These are phyloP conservation scores for Hypoxylon sp. DNA, from an alignment of 2,329 filamentous ascomycete species.

Conservation along the genomic window DNA sequence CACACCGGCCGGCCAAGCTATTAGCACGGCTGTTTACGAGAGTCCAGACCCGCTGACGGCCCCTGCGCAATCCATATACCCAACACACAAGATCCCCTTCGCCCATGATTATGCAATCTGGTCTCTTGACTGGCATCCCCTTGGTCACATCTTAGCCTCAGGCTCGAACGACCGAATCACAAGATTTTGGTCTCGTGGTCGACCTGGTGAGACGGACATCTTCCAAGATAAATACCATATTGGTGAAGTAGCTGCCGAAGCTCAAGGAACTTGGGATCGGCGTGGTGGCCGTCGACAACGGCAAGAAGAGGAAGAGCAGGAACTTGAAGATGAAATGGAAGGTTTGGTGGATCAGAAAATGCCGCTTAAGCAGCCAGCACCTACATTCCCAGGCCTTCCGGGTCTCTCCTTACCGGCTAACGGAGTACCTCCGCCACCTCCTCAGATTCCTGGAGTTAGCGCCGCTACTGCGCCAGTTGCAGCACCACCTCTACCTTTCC, in stretches of 20 bases:
- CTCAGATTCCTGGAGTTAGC: conserved; percentile 54
- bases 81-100: conserved; percentile 87
- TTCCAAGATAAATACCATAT: conserved; percentile 96
- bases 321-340: conserved; percentile 93
- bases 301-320: conserved; percentile 93
- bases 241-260: conserved; percentile 92
- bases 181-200: conserved; percentile 92
- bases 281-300: conserved; percentile 82
- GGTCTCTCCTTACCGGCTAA: conserved; percentile 63
- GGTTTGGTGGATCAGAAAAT: conserved; percentile 93
- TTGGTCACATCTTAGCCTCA: conserved; percentile 94
- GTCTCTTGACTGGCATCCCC: conserved; percentile 97
- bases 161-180: conserved; percentile 98
- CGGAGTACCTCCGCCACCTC: conserved; percentile 56
- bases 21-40: conserved; percentile 87
- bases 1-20: conserved; percentile 78
- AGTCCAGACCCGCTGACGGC: conserved; percentile 83
- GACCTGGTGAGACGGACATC: conserved; percentile 88
- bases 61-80: conserved; percentile 90
- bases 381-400: conserved; percentile 71
- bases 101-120: conserved; percentile 97
- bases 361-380: conserved; percentile 70
- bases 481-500: conserved; percentile 67
- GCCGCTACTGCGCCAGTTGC: conserved; percentile 48
- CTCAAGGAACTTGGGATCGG: conserved; percentile 93